A percentile compares a stretch with the other conserved stretches of the same genome.
phyloP scores from a whole-genome alignment of 2,329 filamentous ascomycete genomes.

The Coniochaeta hoffmannii region DNA sequence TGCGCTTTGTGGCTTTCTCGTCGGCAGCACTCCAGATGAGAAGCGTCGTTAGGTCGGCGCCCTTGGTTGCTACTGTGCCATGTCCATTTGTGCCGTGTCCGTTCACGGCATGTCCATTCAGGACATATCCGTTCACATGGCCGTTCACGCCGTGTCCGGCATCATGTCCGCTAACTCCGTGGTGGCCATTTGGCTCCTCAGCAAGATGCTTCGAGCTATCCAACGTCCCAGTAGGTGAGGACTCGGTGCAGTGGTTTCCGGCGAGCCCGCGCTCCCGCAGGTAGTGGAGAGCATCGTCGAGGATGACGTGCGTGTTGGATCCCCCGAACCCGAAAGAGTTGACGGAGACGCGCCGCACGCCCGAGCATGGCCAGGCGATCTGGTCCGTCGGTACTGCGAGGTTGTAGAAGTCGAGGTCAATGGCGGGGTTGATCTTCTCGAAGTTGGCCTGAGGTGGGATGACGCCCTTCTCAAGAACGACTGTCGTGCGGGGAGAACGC shows the following conservation, averaged over 20 bases:
- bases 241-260: slow-evolving; percentile 5
- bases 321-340: slow-evolving; percentile 2
- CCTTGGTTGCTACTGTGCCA: not conserved
- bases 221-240: not conserved
- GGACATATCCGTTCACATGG: too few relatives aligned
- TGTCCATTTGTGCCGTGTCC: not conserved
- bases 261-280: slow-evolving; percentile 1
- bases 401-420: slow-evolving; percentile 4
- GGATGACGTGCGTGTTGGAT: not conserved
- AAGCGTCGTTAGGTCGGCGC: slow-evolving; percentile 5
- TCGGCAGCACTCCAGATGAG: slow-evolving; percentile 22
- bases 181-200: not conserved
- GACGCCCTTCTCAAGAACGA: slow-evolving; percentile 10
- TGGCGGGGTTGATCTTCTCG: slow-evolving; percentile 10
- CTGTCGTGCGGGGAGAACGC: not conserved
- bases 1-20: slow-evolving; percentile 19
- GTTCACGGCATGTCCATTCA: too few relatives aligned
- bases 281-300: slow-evolving; percentile 1
- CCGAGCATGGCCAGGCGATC: not conserved
- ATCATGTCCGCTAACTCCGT: too few relatives aligned
- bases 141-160: too few relatives aligned
- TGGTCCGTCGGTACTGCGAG: not conserved
- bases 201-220: too few relatives aligned
- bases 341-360: not conserved
- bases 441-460: slow-evolving; percentile 11